Evolutionary conservation across 2,329 filamentous ascomycete genomes (phyloP).

Genomic region (Mycocentrospora acerina): DNA sequence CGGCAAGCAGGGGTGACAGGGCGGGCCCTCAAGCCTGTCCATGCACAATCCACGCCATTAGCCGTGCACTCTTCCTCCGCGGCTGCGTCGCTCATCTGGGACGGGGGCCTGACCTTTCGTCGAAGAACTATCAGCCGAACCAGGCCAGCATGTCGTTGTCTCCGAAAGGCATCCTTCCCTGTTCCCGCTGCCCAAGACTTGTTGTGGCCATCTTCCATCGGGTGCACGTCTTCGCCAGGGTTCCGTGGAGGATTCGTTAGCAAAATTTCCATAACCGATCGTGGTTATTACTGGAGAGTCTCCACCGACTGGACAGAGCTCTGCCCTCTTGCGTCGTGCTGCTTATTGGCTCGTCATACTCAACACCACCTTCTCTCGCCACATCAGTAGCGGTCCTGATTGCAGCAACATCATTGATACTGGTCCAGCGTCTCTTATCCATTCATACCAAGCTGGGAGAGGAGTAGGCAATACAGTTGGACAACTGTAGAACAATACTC

Average conservation of each 20-base stretch:
- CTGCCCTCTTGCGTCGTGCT: slow-evolving; percentile 32
- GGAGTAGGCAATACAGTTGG: too few species aligned
- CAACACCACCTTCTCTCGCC: slow-evolving; percentile 23
- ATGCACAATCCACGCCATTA: slow-evolving; percentile 29
- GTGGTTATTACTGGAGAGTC: slow-evolving; percentile 43
- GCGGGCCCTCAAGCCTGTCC: slow-evolving; percentile 26
- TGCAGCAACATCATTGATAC: slow-evolving; percentile 6
- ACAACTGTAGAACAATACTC: slow-evolving; percentile 8
- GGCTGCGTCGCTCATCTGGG: slow-evolving; percentile 38
- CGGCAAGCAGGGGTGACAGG: slow-evolving; percentile 34
- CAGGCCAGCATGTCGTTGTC: slow-evolving; percentile 38
- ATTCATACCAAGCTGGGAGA: too few species aligned
- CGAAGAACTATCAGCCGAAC: slow-evolving; percentile 47
- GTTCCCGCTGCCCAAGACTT: slow-evolving; percentile 41
- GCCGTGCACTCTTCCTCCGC: slow-evolving; percentile 36
- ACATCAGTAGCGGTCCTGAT: slow-evolving; percentile 16
- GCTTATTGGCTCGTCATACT: slow-evolving; percentile 27
- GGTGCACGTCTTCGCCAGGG: slow-evolving; percentile 40
- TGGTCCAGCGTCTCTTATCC: slow-evolving; percentile 3
- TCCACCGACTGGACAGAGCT: slow-evolving; percentile 37
- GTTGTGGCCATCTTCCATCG: slow-evolving; percentile 40
- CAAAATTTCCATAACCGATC: slow-evolving; percentile 36
- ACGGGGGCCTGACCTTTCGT: slow-evolving; percentile 30
- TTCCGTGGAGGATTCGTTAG: slow-evolving; percentile 36
- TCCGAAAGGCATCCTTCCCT: slow-evolving; percentile 35